Conservation (phyloP, 2,329 filamentous ascomycete species). For the Diaporthe helianthi region DNA sequence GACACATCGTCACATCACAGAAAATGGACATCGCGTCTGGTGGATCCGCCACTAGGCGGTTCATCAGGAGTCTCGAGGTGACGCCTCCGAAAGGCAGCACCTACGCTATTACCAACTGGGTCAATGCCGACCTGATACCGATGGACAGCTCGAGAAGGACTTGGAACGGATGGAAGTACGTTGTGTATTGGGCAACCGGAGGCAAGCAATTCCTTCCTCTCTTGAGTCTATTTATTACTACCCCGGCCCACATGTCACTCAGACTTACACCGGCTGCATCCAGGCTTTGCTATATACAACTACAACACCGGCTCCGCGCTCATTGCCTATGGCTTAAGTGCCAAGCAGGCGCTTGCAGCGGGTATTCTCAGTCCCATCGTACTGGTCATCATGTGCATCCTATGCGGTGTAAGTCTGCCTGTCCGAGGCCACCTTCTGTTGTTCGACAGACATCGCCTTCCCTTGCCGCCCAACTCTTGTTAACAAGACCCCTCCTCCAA, state of each 20-base stretch:
- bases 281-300: conserved; percentile 29
- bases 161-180: conserved; percentile 29
- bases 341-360: conserved; percentile 26
- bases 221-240: too few species aligned
- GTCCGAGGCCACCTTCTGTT: neutral
- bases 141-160: conserved; percentile 27
- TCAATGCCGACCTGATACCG: conserved; percentile 26
- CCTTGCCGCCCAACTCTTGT: too few species aligned
- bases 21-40: conserved; percentile 13
- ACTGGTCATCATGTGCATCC: conserved; percentile 21
- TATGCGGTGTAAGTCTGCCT: conserved; percentile 22
- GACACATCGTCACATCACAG: neutral
- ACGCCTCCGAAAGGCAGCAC: conserved; percentile 4
- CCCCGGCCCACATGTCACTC: neutral
- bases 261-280: neutral
- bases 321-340: conserved; percentile 26
- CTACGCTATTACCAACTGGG: conserved; percentile 24
- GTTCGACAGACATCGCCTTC: too few species aligned
- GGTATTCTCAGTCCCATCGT: conserved; percentile 26
- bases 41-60: conserved; percentile 17
- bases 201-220: conserved; percentile 1
- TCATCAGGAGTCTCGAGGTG: conserved; percentile 23
- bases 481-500: too few species aligned
- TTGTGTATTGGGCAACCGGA: conserved; percentile 29
- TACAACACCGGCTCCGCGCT: conserved; percentile 29